These are phyloP conservation scores for Myxozyma neglecta DNA, from an alignment of 805 yeast genomes.

Conservation along the genomic window DNA sequence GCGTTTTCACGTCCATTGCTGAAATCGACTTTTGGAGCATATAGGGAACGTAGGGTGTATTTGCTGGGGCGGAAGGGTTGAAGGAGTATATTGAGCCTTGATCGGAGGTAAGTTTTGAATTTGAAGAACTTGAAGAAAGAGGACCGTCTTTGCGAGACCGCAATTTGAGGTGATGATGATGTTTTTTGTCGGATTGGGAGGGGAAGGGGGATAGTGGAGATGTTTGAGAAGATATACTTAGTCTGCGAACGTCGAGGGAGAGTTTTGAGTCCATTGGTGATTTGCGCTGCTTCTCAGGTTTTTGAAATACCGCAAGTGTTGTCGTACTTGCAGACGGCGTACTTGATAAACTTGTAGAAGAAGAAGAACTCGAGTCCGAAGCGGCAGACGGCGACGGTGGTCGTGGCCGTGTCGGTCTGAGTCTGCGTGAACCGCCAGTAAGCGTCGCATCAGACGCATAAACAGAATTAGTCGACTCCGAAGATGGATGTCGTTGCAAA, in stretches of 20 bases:
- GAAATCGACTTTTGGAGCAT: slow-evolving; percentile 36
- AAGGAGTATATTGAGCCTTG: slow-evolving; percentile 46
- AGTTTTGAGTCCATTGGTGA: slow-evolving; percentile 16
- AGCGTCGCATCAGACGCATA: slow-evolving; percentile 12
- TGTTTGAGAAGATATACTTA: slow-evolving; percentile 15
- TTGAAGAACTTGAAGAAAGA: slow-evolving; percentile 47
- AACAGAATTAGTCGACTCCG: background rate
- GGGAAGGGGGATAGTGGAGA: slow-evolving; percentile 11
- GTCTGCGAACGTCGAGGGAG: slow-evolving; percentile 16
- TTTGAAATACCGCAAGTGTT: slow-evolving; percentile 5
- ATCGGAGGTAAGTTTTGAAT: slow-evolving; percentile 45
- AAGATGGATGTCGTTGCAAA: slow-evolving; percentile 6
- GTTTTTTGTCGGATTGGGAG: slow-evolving; percentile 20
- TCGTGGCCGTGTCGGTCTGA: too few relatives aligned
- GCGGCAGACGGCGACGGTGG: background rate
- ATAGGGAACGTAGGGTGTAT: slow-evolving; percentile 26
- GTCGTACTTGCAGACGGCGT: slow-evolving; percentile 14
- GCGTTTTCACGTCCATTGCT: slow-evolving; percentile 35
- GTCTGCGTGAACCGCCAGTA: slow-evolving; percentile 15
- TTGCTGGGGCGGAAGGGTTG: slow-evolving; percentile 42
- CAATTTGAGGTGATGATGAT: slow-evolving; percentile 43
- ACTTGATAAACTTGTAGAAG: slow-evolving; percentile 23
- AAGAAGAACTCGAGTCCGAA: slow-evolving; percentile 19
- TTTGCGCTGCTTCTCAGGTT: background rate
- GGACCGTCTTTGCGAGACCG: slow-evolving; percentile 44